Percentiles rank a stretch among this genome's conserved stretches.
phyloP scores from a whole-genome alignment of 805 yeast species.

The Teunomyces kruisii region DNA sequence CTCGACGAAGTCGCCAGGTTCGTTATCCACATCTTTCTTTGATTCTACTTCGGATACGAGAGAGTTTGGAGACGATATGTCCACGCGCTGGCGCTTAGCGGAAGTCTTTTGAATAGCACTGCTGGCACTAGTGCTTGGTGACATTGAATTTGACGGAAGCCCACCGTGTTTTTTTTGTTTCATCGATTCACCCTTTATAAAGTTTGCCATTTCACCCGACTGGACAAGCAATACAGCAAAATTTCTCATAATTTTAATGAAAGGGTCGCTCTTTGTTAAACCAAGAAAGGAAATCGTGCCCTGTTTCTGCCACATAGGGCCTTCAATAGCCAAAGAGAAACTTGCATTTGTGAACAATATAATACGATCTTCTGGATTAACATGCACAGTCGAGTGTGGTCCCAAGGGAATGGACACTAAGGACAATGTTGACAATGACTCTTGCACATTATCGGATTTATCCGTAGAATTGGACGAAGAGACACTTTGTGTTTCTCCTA shows the following conservation, averaged over 20 bases:
- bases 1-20: conserved; percentile 17
- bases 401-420: conserved; percentile 31
- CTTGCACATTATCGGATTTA: neutral
- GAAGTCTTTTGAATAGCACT: neutral
- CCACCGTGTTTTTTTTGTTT: conserved; percentile 10
- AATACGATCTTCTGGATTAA: conserved; percentile 34
- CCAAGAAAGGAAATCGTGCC: conserved; percentile 42
- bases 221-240: conserved; percentile 32
- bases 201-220: conserved; percentile 35
- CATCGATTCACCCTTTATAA: conserved; percentile 18
- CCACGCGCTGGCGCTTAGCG: neutral
- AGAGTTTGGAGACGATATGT: neutral
- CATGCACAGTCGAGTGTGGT: conserved; percentile 30
- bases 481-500: neutral
- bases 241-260: conserved; percentile 34
- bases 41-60: neutral
- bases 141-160: neutral
- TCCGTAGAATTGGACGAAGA: neutral
- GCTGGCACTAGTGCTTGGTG: neutral
- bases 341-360: conserved; percentile 35
- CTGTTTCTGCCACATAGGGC: conserved; percentile 39
- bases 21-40: conserved; percentile 10
- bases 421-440: neutral
- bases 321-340: conserved; percentile 34
- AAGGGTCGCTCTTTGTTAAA: conserved; percentile 40